Percentiles rank a stretch among this genome's conserved stretches.
Evolutionary conservation across 257 asterid species (phyloP).

Genomic region (Plantago elongata): DNA sequence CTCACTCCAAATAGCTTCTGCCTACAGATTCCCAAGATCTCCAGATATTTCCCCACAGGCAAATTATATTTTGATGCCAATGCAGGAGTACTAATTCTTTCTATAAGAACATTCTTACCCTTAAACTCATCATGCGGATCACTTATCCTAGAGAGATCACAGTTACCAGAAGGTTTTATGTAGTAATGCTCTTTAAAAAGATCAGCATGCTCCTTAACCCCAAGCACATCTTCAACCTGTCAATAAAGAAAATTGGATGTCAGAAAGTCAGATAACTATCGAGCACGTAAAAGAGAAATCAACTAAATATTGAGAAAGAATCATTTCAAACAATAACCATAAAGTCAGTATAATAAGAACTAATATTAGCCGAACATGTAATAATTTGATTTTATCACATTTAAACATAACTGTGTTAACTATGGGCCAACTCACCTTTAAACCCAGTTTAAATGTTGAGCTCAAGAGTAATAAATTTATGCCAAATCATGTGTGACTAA

Average conservation of each 20-base stretch:
- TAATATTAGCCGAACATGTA: no score
- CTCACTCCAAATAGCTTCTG: constrained; percentile 59
- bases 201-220: constrained; percentile 50
- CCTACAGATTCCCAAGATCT: constrained; percentile 56
- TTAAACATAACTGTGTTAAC: no score
- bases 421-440: no score
- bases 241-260: not conserved
- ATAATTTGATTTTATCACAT: no score
- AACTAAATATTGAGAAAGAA: no score
- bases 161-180: constrained; percentile 73
- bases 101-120: constrained; percentile 82
- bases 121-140: constrained; percentile 87
- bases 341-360: no score
- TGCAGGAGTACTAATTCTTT: constrained; percentile 51
- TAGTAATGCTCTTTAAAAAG: constrained; percentile 77
- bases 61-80: constrained; percentile 65
- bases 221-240: constrained; percentile 65
- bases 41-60: constrained; percentile 53
- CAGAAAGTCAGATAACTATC: not conserved
- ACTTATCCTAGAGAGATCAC: constrained; percentile 85
- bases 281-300: no score
- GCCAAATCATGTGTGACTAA: no score
- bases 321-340: no score
- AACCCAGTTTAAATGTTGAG: no score
- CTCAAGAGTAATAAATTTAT: no score